phyloP scores from a whole-genome alignment of 495 filamentous ascomycete genomes.

The Penicillium pulvis region DNA sequence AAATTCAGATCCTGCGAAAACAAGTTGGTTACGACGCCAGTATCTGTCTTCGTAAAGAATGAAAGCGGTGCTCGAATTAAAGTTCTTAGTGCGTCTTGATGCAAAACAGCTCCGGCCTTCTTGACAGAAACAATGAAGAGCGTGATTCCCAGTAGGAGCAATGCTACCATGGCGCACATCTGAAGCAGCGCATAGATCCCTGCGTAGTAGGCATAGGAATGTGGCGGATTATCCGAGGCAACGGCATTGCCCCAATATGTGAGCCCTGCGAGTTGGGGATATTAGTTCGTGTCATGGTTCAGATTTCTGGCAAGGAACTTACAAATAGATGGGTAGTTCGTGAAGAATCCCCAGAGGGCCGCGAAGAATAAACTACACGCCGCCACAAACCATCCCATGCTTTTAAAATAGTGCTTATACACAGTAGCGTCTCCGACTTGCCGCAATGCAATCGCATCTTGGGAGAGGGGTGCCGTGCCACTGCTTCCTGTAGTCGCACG shows the following conservation, averaged over 20 bases:
- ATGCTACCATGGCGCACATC: slow-evolving; percentile 9
- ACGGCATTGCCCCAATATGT: slow-evolving; percentile 39
- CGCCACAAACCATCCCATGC: slow-evolving; percentile 29
- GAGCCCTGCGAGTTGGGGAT: slow-evolving; percentile 18
- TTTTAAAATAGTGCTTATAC: slow-evolving; percentile 40
- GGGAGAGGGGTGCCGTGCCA: not conserved
- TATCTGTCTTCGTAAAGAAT: slow-evolving; percentile 1
- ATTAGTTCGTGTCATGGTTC: not conserved
- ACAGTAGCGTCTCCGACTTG: slow-evolving; percentile 28
- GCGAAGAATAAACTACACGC: slow-evolving; percentile 22
- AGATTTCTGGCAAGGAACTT: not conserved
- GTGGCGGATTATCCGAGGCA: slow-evolving; percentile 22
- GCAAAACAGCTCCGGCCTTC: not conserved
- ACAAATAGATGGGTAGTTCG: slow-evolving; percentile 39
- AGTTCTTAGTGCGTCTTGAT: not conserved
- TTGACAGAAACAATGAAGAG: slow-evolving; percentile 5
- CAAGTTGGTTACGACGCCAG: not conserved
- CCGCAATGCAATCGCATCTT: slow-evolving; percentile 24
- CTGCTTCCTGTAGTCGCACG: not conserved
- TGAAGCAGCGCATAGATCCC: slow-evolving; percentile 37
- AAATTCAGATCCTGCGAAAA: slow-evolving; percentile 8
- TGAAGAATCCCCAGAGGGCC: slow-evolving; percentile 32
- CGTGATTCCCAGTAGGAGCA: slow-evolving; percentile 15
- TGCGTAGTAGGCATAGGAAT: slow-evolving; percentile 35
- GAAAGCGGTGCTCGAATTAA: not conserved